These are phyloP conservation scores for Melocanna baccifera DNA, from an alignment of 176 grass and related monocot species.

Conservation along the genomic window DNA sequence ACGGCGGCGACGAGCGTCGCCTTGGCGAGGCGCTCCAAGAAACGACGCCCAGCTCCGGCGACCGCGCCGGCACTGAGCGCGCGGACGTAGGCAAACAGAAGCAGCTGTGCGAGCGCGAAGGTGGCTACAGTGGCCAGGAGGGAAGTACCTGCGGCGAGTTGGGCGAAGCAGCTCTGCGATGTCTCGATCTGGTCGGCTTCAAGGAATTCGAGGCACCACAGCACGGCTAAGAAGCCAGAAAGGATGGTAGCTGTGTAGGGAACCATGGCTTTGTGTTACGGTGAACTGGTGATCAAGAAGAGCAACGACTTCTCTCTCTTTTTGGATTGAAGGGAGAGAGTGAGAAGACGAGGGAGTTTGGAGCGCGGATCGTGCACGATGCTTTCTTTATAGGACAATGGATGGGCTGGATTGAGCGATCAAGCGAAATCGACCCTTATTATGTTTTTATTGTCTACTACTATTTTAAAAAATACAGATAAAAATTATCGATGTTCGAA, in stretches of 20 bases:
- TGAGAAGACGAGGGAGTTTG: too few species aligned
- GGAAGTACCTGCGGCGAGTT: background rate
- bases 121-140: background rate
- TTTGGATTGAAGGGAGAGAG: too few species aligned
- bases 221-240: background rate
- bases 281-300: too few species aligned
- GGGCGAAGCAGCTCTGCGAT: background rate
- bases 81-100: background rate
- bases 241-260: too few species aligned
- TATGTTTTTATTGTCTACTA: rapidly evolving
- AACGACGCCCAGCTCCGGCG: background rate
- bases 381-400: too few species aligned
- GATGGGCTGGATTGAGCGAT: too few species aligned
- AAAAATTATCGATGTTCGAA: too few species aligned
- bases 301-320: too few species aligned
- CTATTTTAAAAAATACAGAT: too few species aligned
- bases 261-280: too few species aligned
- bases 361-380: too few species aligned
- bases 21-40: background rate
- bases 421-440: too few species aligned
- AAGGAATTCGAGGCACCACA: background rate
- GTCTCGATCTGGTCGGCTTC: background rate
- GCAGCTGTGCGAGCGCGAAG: background rate
- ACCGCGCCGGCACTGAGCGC: background rate
- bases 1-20: background rate